phyloP scores from a whole-genome alignment of 371 early-diverging fungal species.

The Zancudomyces culisetae region DNA sequence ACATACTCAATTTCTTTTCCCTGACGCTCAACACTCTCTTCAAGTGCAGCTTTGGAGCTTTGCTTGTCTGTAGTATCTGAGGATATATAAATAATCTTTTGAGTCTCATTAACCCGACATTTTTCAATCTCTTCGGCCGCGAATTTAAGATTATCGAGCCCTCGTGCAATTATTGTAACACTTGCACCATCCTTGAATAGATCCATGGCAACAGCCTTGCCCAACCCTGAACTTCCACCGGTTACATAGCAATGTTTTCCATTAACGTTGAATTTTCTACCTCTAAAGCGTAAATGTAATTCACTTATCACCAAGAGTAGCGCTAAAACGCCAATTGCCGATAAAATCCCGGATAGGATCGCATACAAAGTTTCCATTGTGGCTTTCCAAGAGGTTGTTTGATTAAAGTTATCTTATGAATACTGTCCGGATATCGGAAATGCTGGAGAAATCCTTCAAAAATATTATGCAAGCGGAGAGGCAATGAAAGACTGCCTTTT shows the following conservation, averaged over 20 bases:
- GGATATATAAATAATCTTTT: constrained; percentile 29
- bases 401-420: no score
- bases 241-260: constrained; percentile 59
- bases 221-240: constrained; percentile 87
- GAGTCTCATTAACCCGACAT: constrained; percentile 16
- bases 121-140: constrained; percentile 2
- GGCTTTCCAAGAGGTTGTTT: no score
- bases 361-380: no score
- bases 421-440: no score
- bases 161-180: constrained; percentile 77
- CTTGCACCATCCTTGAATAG: constrained; percentile 57
- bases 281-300: constrained; percentile 6
- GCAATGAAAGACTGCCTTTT: no score
- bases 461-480: no score
- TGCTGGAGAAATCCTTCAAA: no score
- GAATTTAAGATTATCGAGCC: constrained; percentile 26
- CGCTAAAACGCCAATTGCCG: no score
- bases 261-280: constrained; percentile 8
- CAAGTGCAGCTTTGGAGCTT: constrained; percentile 6
- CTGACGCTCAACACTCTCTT: constrained; percentile 33
- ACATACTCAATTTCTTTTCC: constrained; percentile 46
- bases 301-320: constrained; percentile 7
- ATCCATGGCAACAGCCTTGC: constrained; percentile 56
- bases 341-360: no score
- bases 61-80: constrained; percentile 11